Base-by-base conservation (phyloP, 2,329 filamentous ascomycete genomes). In the Clonostachys rosea region DNA sequence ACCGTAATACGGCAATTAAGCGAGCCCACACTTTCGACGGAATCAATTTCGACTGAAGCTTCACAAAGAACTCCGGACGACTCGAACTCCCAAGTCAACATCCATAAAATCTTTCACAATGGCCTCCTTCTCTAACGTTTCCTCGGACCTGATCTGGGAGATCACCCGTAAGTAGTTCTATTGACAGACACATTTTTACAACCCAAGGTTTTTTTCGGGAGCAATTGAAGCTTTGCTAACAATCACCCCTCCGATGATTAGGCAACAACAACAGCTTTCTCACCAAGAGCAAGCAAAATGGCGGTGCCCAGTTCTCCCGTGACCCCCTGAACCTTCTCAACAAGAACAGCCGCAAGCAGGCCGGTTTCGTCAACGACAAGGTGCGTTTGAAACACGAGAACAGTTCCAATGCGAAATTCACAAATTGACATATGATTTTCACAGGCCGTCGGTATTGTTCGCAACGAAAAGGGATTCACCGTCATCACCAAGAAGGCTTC, bases 281-380 rank as follows among this genome's bases (percentile, higher is more conserved):
- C 69, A 88, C 92, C 70, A 96, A 96, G 87, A 87, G 89, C 77
- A 86, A 83, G 68, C 73, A 75, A 62, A 79, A 78, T 64, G 91
- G 89, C 66, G 87, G 89, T 70, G 78, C 87, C 61, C 87, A 89
- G 75, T 91, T 99, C 82, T 97, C 92, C 61, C 87, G 88, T 62
- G 92, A 97, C 70, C 89, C 91, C 63, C 76, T 96, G 60, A 99
- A 97, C 84, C 75, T 97, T 73, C 80, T 76, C 71, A 97, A 96
- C 86, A 78, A 86, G 75, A 87, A 95, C 80, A 85, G 81, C 62
- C 87, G 89, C 78, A 97, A 95, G 89, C 83, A 96, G 74, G 89
- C 89, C 63, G 94, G 94, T 66, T 95, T 91, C 74, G 84, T 89
- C 73, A 96, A 95, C 79, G 82, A 86, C 70, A 94, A 96, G 88